phyloP scores from a whole-genome alignment of 306 rosid species.

The Inga oerstediana region DNA sequence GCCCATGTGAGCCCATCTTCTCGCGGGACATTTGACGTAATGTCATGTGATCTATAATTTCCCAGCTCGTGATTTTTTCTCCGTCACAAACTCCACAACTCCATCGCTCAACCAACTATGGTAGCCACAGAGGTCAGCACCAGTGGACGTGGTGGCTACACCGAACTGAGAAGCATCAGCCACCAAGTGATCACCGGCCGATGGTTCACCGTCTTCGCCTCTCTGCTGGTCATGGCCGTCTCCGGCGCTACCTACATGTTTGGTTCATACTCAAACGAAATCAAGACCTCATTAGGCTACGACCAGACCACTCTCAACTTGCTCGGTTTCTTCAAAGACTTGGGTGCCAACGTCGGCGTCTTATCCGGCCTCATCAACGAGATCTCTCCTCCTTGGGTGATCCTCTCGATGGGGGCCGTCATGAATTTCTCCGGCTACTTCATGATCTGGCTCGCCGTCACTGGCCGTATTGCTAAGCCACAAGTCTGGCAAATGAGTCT shows the following conservation, averaged over 20 bases:
- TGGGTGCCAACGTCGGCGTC: constrained; percentile 66
- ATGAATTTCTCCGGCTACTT: constrained; percentile 79
- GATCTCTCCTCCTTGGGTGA: constrained; percentile 60
- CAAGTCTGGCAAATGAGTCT: constrained; percentile 75
- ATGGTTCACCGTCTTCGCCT: constrained; percentile 76
- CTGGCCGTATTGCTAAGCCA: constrained; percentile 43
- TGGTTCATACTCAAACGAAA: constrained; percentile 59
- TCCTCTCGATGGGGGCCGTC: constrained; percentile 53
- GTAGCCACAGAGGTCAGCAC: constrained; percentile 11
- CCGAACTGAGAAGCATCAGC: constrained; percentile 23
- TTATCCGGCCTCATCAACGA: constrained; percentile 66
- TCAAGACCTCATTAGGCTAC: constrained; percentile 60
- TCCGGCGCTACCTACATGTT: constrained; percentile 76
- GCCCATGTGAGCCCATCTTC: too few relatives aligned
- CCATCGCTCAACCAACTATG: constrained; percentile 19
- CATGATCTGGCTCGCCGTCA: constrained; percentile 81
- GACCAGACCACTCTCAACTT: constrained; percentile 78
- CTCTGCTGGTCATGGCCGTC: constrained; percentile 60
- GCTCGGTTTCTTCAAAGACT: constrained; percentile 80
- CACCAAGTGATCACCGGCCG: constrained; percentile 52
- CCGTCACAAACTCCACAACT: neutral
- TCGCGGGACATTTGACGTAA: neutral
- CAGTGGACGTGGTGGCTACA: neutral
- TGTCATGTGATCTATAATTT: too few relatives aligned
- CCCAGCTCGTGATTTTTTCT: too few relatives aligned